Percentiles rank a stretch among this genome's conserved stretches.
These are phyloP conservation scores for Dictyophora rubrovolvata DNA, from an alignment of 768 basidiomycete genomes.

Conservation along the genomic window DNA sequence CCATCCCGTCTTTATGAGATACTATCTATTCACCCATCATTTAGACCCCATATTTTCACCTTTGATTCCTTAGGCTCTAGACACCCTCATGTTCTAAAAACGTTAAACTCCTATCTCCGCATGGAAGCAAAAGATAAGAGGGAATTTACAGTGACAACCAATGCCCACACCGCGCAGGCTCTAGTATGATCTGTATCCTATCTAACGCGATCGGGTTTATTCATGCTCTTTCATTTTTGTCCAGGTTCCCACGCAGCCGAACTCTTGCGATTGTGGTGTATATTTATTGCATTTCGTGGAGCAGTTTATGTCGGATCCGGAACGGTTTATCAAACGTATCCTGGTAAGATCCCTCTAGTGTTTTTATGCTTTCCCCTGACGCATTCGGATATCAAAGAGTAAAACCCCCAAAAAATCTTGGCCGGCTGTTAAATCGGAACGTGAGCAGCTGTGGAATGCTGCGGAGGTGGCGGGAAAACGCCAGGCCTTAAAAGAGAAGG, in stretches of 20 bases:
- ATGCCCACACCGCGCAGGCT: conserved; percentile 39
- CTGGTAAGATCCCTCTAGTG: conserved; percentile 14
- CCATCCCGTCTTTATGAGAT: neutral
- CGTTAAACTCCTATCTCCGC: conserved; percentile 56
- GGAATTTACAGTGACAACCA: conserved; percentile 26
- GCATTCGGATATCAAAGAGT: neutral
- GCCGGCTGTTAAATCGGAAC: neutral
- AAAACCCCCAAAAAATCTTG: conserved; percentile 5
- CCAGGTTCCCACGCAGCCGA: conserved; percentile 82
- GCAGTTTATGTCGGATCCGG: conserved; percentile 61
- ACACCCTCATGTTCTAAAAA: conserved; percentile 57
- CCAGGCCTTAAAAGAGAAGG: neutral
- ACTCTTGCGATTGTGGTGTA: conserved; percentile 87
- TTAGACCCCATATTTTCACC: conserved; percentile 72
- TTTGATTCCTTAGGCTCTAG: conserved; percentile 77
- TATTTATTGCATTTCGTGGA: conserved; percentile 83
- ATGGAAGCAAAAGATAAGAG: conserved; percentile 74
- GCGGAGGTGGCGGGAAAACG: conserved; percentile 12
- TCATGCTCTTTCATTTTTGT: neutral
- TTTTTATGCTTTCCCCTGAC: neutral
- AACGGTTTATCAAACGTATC: conserved; percentile 40
- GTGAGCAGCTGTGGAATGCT: conserved; percentile 12
- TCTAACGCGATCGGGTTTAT: neutral
- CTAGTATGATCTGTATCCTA: conserved; percentile 28
- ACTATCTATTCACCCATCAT: neutral